Conservation (phyloP, 257 asterid species). For the Eucommia ulmoides region DNA sequence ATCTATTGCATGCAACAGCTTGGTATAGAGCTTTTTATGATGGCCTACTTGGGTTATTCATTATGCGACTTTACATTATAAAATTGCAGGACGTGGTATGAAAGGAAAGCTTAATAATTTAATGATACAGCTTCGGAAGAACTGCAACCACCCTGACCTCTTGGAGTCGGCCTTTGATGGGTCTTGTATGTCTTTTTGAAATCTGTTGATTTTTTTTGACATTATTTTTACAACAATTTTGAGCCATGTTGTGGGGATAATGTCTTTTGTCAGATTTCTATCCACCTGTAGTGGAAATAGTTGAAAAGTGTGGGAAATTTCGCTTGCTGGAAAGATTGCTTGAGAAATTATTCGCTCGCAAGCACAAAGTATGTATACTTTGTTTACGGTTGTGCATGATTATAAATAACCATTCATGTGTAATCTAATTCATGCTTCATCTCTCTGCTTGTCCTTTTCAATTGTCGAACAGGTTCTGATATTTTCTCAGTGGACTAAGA, state of each 20-base stretch:
- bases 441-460: neutral
- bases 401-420: neutral
- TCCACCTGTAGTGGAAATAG: constrained; percentile 80
- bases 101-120: constrained; percentile 73
- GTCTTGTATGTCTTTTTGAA: constrained; percentile 54
- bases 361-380: constrained; percentile 72
- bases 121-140: constrained; percentile 94
- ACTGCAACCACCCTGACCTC: constrained; percentile 96
- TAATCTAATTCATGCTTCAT: neutral
- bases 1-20: no score
- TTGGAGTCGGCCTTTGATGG: constrained; percentile 77
- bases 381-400: neutral
- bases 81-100: constrained; percentile 48
- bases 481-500: constrained; percentile 96
- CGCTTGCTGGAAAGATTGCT: constrained; percentile 65
- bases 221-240: constrained; percentile 7
- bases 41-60: no score
- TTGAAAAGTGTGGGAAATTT: constrained; percentile 93
- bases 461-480: constrained; percentile 61
- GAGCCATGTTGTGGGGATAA: no score
- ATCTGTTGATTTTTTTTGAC: constrained; percentile 1
- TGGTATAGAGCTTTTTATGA: no score
- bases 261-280: constrained; percentile 34
- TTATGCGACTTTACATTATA: constrained; percentile 8
- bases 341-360: constrained; percentile 56